phyloP scores from a whole-genome alignment of 2,329 filamentous ascomycete genomes.

The Stachybotrys chartarum region DNA sequence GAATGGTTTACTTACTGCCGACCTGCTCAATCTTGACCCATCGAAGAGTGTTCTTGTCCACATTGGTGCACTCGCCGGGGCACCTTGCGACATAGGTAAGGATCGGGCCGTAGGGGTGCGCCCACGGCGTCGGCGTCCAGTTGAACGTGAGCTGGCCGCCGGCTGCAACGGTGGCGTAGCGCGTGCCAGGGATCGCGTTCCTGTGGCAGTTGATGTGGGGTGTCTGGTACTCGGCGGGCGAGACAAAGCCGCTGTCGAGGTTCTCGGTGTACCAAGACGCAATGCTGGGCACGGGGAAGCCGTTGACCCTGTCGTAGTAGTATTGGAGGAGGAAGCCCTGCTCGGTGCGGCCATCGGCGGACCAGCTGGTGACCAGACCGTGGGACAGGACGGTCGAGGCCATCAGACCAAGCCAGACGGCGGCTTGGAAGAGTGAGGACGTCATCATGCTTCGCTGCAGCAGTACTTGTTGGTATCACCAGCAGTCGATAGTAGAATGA shows the following conservation, averaged over 20 bases:
- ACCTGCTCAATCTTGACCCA: conserved; percentile 58
- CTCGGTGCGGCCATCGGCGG: background rate
- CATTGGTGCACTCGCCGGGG: conserved; percentile 46
- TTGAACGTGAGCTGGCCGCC: conserved; percentile 31
- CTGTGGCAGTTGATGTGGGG: conserved; percentile 41
- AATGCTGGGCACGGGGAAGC: conserved; percentile 2
- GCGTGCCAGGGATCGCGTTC: conserved; percentile 26
- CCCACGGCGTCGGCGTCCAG: conserved; percentile 34
- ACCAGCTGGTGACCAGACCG: background rate
- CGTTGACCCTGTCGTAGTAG: conserved; percentile 1
- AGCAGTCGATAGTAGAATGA: no score
- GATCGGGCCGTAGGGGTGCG: conserved; percentile 42
- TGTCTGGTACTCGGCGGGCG: conserved; percentile 27
- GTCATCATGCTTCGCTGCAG: background rate
- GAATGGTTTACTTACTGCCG: conserved; percentile 24
- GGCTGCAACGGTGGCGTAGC: conserved; percentile 28
- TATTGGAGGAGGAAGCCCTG: background rate
- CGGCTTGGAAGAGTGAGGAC: background rate
- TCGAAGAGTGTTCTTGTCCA: conserved; percentile 43
- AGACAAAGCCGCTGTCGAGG: conserved; percentile 44
- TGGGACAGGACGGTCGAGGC: background rate
- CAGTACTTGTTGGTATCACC: no score
- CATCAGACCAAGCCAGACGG: background rate
- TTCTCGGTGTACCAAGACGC: conserved; percentile 29
- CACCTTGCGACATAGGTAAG: conserved; percentile 58